Conservation (phyloP, 331 rosid genomes). For the Cucumis variabilis region DNA sequence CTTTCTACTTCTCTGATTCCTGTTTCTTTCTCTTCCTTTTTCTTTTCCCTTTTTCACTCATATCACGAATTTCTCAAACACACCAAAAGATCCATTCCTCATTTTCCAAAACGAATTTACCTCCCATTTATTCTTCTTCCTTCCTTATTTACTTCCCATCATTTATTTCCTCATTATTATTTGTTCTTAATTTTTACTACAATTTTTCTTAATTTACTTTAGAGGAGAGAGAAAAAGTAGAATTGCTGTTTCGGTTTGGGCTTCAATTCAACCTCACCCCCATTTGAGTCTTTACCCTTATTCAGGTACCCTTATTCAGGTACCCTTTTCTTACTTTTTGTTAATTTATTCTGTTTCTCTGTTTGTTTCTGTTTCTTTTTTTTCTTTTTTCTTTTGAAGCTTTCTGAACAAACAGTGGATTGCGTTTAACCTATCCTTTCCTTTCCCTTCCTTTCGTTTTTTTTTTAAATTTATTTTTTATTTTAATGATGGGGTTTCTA, state of each 20-base stretch:
- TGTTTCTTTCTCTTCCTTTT: background rate
- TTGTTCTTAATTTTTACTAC: background rate
- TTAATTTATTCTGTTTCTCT: background rate
- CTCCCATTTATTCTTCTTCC: constrained; percentile 23
- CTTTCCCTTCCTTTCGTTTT: background rate
- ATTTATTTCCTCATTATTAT: background rate
- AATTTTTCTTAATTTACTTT: background rate
- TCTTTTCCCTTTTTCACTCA: background rate
- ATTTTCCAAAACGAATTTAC: background rate
- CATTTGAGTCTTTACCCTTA: constrained; percentile 15
- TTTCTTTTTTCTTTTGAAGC: background rate
- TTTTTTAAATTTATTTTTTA: background rate
- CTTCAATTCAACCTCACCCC: constrained; percentile 20
- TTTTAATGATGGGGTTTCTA: background rate
- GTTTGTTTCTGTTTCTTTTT: background rate
- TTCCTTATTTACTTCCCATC: constrained; percentile 5
- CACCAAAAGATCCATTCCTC: background rate
- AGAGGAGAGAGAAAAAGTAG: background rate
- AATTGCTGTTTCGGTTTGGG: background rate
- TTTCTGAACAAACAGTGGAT: constrained; percentile 18
- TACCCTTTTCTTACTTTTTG: constrained; percentile 20
- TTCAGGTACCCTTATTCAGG: constrained; percentile 31
- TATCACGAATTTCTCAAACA: background rate
- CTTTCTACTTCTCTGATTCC: background rate
- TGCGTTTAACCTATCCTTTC: constrained; percentile 15